Evolutionary conservation across 176 grass and related monocot genomes (phyloP).

Genomic region (Oryza australiensis): DNA sequence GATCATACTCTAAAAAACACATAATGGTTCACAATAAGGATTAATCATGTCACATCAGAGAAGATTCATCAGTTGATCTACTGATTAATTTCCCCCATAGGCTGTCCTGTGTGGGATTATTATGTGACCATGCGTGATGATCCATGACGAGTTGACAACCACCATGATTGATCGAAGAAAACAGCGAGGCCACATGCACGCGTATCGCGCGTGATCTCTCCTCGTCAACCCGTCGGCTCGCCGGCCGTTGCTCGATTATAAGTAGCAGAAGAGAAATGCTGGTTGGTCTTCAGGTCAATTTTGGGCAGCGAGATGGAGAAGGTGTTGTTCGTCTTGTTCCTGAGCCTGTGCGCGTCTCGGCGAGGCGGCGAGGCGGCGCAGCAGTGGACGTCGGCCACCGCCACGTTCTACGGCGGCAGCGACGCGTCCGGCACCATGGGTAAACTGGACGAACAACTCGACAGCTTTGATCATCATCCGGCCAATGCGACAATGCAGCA

Average conservation of each 20-base stretch:
- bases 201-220: slow-evolving; percentile 8
- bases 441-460: not conserved
- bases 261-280: not conserved
- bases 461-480: too few species aligned
- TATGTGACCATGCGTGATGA: slow-evolving; percentile 8
- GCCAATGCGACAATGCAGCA: too few species aligned
- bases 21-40: not conserved
- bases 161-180: not conserved
- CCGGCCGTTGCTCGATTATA: slow-evolving; percentile 11
- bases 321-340: slow-evolving; percentile 4
- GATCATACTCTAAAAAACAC: not conserved
- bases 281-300: not conserved
- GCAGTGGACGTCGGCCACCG: slow-evolving; percentile 41
- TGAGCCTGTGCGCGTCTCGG: slow-evolving; percentile 5
- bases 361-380: slow-evolving; percentile 6
- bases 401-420: slow-evolving; percentile 55
- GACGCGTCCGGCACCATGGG: slow-evolving; percentile 57
- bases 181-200: slow-evolving; percentile 29
- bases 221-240: not conserved
- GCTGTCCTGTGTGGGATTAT: slow-evolving; percentile 5
- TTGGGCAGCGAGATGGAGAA: not conserved
- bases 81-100: not conserved
- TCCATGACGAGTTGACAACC: not conserved
- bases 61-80: slow-evolving; percentile 14
- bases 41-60: slow-evolving; percentile 14